Evolutionary conservation across 805 yeast genomes (phyloP).

Genomic region (Kuraishia floccosa): DNA sequence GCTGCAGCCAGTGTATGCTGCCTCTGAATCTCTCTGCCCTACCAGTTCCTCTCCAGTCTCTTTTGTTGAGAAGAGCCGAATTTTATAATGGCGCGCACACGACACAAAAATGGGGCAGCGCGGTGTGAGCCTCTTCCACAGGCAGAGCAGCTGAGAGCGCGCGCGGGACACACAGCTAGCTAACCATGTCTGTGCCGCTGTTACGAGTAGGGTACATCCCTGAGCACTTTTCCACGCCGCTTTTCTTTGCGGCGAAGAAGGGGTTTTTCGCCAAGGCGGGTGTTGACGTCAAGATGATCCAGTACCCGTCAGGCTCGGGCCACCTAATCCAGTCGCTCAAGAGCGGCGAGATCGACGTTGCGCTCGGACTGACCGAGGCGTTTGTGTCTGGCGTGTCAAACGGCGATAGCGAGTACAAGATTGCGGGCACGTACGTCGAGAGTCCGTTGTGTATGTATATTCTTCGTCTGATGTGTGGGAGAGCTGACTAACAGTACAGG

Average conservation of each 20-base stretch:
- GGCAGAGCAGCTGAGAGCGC: no score
- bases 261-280: conserved; percentile 40
- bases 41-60: no score
- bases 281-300: conserved; percentile 47
- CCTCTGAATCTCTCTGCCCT: no score
- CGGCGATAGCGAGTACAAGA: conserved; percentile 51
- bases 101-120: no score
- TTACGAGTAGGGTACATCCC: conserved; percentile 75
- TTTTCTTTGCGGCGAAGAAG: conserved; percentile 55
- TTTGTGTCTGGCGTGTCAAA: conserved; percentile 76
- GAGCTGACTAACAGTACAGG: no score
- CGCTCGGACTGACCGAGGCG: conserved; percentile 87
- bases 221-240: conserved; percentile 86
- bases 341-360: conserved; percentile 56
- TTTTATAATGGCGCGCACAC: no score
- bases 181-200: no score
- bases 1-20: no score
- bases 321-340: conserved; percentile 68
- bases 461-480: no score
- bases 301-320: conserved; percentile 83
- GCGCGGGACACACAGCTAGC: no score
- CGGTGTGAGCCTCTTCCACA: no score
- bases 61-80: no score
- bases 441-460: conserved; percentile 51
- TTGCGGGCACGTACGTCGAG: conserved; percentile 74